Conservation (phyloP, 2,329 filamentous ascomycete species). For the Xylariaceae sp. region DNA sequence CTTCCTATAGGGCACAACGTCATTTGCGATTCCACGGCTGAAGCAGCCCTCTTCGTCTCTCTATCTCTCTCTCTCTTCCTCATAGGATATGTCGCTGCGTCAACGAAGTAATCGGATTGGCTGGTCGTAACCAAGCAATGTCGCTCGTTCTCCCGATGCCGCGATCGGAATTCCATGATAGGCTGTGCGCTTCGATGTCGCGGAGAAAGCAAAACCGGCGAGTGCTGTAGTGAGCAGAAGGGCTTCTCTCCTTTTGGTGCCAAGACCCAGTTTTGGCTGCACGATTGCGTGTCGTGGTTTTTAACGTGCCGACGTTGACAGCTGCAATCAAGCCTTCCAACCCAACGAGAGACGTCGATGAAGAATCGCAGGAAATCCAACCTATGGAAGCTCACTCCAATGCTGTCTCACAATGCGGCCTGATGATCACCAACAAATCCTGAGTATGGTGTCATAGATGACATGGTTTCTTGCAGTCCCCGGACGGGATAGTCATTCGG, state of each 20-base stretch:
- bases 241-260: slow-evolving; percentile 16
- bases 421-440: slow-evolving; percentile 11
- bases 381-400: slow-evolving; percentile 14
- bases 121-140: neutral
- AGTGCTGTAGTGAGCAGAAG: slow-evolving; percentile 2
- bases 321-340: slow-evolving; percentile 3
- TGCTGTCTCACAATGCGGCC: slow-evolving; percentile 14
- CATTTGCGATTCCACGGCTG: slow-evolving; percentile 1
- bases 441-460: slow-evolving; percentile 10
- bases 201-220: slow-evolving; percentile 1
- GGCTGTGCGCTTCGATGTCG: slow-evolving; percentile 4
- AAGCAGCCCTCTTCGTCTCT: slow-evolving; percentile 1
- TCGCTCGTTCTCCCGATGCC: slow-evolving; percentile 8
- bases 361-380: slow-evolving; percentile 12
- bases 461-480: slow-evolving; percentile 10
- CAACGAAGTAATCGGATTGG: slow-evolving; percentile 10
- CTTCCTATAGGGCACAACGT: slow-evolving; percentile 9
- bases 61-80: slow-evolving; percentile 1
- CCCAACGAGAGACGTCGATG: slow-evolving; percentile 8
- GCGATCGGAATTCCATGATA: slow-evolving; percentile 6
- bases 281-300: slow-evolving; percentile 17
- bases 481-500: slow-evolving; percentile 9
- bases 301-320: slow-evolving; percentile 12
- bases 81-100: slow-evolving; percentile 1
- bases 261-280: slow-evolving; percentile 19